Base-by-base conservation (phyloP, 2,329 filamentous ascomycete genomes). In the Biscogniauxia mediterranea region DNA sequence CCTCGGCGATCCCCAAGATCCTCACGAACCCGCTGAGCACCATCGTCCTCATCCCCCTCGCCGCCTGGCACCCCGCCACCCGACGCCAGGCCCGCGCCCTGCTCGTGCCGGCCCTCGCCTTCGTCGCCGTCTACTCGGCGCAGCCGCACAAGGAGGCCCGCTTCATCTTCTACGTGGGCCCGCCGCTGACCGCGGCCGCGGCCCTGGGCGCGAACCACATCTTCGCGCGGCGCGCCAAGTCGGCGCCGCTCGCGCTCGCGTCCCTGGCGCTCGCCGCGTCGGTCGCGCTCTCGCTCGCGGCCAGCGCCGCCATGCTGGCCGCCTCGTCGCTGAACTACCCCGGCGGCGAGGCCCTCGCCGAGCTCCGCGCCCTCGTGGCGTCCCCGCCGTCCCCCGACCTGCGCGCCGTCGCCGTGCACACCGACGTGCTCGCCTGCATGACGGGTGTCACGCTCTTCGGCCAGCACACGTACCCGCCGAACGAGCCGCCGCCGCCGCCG, bases 61-160 rank as follows among this genome's bases (percentile, higher is more conserved):
- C 87, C 2, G 77, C 87, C 8, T 72, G 73, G 11, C 78, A 81
- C 6, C 79, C 81, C 0, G 79, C 79, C 2, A 82, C 80, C 0
- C 73, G 76, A 8, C 74, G 73, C 3, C 74, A 77, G 5, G 79
- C 81, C 0, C 71, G 76, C 17, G 77, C 79, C 6, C 70, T 91
- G 0, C 80, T 91, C 3, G 68, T 89, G 2, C 93, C 95, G 0
- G 83, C 85, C 9, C 66, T 96, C 1, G 75, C 84, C 28, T 99
- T 93, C 74, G 81, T 96, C 20, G 83, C 83, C 4, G 75, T 96
- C 52, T 98, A 97, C 80, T 97, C 92, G 65, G 69, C 92, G 56
- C 90, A 97, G 64, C 93, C 94, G 0, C 95, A 99, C 79, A 99
- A 99, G 74, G 95, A 99, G 78, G 90, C 93, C 74, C 90, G 95